A percentile compares a stretch with the other conserved stretches of the same genome.
These are phyloP conservation scores for Trichoderma lentiforme DNA, from an alignment of 2,329 filamentous ascomycete genomes.

Conservation along the genomic window DNA sequence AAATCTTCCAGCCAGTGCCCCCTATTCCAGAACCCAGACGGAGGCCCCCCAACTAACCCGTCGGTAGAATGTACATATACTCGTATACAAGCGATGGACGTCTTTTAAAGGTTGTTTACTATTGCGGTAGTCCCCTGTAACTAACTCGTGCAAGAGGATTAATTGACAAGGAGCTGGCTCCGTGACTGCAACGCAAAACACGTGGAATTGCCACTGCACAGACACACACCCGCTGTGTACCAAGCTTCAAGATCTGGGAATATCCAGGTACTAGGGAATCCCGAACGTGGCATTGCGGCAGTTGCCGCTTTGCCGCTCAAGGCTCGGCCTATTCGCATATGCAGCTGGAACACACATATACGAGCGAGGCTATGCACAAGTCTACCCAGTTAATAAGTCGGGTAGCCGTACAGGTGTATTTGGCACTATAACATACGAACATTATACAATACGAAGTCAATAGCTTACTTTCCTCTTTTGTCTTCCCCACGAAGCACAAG, in stretches of 20 bases:
- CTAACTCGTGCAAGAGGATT: neutral
- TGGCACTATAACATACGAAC: neutral
- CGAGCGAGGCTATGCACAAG: neutral
- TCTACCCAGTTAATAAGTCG: neutral
- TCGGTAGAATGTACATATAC: neutral
- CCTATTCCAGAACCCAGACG: neutral
- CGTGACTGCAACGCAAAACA: neutral
- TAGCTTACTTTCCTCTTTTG: neutral
- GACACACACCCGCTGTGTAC: neutral
- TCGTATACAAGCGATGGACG: neutral
- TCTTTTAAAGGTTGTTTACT: neutral
- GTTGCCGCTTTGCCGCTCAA: neutral
- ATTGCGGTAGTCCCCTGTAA: neutral
- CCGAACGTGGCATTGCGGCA: neutral
- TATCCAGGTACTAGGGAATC: neutral
- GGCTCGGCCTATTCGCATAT: neutral
- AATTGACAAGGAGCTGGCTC: neutral
- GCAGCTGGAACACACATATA: neutral
- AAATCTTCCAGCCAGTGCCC: neutral
- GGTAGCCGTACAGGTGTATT: neutral
- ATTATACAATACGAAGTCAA: neutral
- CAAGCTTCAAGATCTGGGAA: neutral
- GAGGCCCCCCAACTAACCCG: neutral
- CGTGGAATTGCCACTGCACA: neutral
- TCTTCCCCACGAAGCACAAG: neutral